A percentile compares a stretch with the other conserved stretches of the same genome.
Evolutionary conservation across 306 rosid species (phyloP).

Genomic region (Biancaea sappan): DNA sequence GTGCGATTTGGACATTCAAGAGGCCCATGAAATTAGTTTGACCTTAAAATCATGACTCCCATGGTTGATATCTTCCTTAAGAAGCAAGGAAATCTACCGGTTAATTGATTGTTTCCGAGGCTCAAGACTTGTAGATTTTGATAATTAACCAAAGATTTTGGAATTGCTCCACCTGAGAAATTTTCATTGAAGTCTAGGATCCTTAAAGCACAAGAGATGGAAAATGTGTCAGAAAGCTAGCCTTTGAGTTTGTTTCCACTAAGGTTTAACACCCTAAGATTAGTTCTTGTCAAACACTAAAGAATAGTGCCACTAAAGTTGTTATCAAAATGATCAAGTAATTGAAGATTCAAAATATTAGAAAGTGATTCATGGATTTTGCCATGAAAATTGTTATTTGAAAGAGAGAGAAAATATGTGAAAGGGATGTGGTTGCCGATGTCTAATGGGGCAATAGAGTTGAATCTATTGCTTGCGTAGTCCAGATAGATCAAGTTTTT

Average conservation of each 20-base stretch:
- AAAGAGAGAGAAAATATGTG: background rate
- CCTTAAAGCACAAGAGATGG: background rate
- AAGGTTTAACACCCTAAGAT: background rate
- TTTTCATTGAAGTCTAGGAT: constrained; percentile 28
- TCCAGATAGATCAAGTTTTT: background rate
- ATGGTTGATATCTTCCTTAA: background rate
- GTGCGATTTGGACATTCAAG: background rate
- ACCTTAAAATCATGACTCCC: background rate
- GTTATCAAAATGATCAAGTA: constrained; percentile 30
- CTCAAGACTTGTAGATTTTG: background rate
- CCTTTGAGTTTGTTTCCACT: background rate
- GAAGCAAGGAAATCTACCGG: background rate
- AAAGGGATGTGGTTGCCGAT: background rate
- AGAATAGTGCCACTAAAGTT: background rate
- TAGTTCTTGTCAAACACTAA: background rate
- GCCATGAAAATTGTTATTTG: background rate
- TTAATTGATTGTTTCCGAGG: background rate
- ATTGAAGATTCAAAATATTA: background rate
- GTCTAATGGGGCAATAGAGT: background rate
- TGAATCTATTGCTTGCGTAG: constrained; percentile 21
- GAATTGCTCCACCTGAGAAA: background rate
- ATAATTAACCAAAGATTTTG: constrained; percentile 16
- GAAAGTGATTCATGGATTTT: constrained; percentile 21
- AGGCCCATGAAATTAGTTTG: background rate
- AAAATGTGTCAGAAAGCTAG: background rate